These are phyloP conservation scores for Metarhizium anisopliae DNA, from an alignment of 2,329 filamentous ascomycete species.

Conservation along the genomic window DNA sequence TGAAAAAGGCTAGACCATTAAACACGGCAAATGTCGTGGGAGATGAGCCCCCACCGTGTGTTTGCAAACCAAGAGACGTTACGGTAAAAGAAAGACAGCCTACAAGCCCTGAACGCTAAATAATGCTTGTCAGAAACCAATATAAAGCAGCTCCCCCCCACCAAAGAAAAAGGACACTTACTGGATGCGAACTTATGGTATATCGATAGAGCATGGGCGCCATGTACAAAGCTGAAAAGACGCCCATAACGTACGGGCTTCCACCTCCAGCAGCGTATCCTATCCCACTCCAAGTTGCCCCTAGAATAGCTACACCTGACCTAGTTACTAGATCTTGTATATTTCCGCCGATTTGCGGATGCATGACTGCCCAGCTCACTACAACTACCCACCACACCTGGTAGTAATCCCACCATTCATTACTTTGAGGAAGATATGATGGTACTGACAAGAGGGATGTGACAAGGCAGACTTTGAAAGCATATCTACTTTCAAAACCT, in stretches of 20 bases:
- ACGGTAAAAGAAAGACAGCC: constrained; percentile 49
- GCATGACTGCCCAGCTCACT: constrained; percentile 46
- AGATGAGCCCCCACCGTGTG: constrained; percentile 21
- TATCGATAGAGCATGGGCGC: constrained; percentile 50
- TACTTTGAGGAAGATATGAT: constrained; percentile 36
- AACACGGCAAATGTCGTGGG: constrained; percentile 33
- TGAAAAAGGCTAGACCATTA: constrained; percentile 39
- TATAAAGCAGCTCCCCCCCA: background rate
- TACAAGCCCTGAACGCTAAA: constrained; percentile 44
- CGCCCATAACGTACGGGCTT: constrained; percentile 45
- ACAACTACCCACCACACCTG: constrained; percentile 51
- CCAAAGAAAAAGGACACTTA: constrained; percentile 15
- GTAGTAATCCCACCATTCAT: constrained; percentile 44
- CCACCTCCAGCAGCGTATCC: constrained; percentile 41
- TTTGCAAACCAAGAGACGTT: constrained; percentile 36
- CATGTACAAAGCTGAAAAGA: constrained; percentile 48
- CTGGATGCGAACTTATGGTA: constrained; percentile 44
- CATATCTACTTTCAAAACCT: constrained; percentile 49
- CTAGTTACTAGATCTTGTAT: constrained; percentile 47
- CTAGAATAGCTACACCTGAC: constrained; percentile 37
- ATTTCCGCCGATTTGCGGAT: constrained; percentile 45
- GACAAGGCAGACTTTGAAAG: constrained; percentile 44
- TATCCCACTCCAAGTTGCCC: constrained; percentile 45
- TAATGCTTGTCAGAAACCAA: background rate
- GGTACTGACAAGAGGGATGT: constrained; percentile 44